Evolutionary conservation across 495 filamentous ascomycete genomes (phyloP).

Genomic region (Paragyromitra xinjiangensis): DNA sequence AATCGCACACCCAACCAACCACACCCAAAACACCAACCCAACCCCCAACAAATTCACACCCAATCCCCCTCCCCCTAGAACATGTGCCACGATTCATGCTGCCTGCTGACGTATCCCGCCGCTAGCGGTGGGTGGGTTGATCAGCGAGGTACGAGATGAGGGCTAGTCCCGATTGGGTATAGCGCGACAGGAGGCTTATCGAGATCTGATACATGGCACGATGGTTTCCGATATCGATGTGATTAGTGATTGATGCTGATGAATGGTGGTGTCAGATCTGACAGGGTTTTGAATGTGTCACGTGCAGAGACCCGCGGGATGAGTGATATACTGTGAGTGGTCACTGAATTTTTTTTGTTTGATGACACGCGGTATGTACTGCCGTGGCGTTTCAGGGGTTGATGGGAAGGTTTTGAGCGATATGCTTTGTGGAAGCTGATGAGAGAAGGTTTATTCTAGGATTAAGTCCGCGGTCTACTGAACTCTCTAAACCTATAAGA

Average conservation of each 20-base stretch:
- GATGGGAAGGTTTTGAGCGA: background rate
- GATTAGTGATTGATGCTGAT: conserved; percentile 5
- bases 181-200: background rate
- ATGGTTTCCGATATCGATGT: background rate
- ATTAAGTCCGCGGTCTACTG: background rate
- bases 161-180: background rate
- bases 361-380: background rate
- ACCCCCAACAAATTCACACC: background rate
- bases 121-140: background rate
- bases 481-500: conserved; percentile 1
- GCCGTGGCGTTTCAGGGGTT: background rate
- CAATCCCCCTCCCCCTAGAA: background rate
- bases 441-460: background rate
- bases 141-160: conserved; percentile 1
- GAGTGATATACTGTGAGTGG: conserved; percentile 5
- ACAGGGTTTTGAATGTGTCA: background rate
- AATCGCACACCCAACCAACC: background rate
- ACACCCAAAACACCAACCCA: background rate
- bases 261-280: conserved; percentile 10
- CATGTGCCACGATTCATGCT: background rate
- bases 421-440: background rate
- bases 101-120: background rate
- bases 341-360: background rate
- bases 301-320: background rate
- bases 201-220: conserved; percentile 10